These are phyloP conservation scores for Nakazawaea ishiwadae DNA, from an alignment of 805 yeast genomes.

Conservation along the genomic window DNA sequence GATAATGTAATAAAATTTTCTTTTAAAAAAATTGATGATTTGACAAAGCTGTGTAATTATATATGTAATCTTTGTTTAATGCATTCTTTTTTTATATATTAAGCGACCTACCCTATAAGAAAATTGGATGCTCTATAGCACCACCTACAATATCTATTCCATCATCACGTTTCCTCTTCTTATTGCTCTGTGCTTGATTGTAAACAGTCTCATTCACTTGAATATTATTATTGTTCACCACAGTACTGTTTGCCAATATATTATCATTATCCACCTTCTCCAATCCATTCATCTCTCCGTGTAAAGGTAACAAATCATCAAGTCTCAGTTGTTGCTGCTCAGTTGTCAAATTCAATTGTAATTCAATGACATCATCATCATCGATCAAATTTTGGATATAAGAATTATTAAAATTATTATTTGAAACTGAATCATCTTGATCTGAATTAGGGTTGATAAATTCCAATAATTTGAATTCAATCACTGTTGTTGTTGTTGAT, in stretches of 20 bases:
- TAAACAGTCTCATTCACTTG: slow-evolving; percentile 9
- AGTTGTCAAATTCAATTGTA: not conserved
- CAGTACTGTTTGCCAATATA: not conserved
- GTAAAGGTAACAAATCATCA: not conserved
- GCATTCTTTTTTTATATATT: not conserved
- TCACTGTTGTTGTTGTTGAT: slow-evolving; percentile 4
- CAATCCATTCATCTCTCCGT: too few species aligned
- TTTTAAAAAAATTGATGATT: too few species aligned
- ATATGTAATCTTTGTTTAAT: not conserved
- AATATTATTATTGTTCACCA: not conserved
- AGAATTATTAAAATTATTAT: slow-evolving; percentile 21
- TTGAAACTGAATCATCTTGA: slow-evolving; percentile 14
- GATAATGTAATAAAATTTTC: too few species aligned
- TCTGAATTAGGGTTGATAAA: slow-evolving; percentile 2
- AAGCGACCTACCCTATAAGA: slow-evolving; percentile 21
- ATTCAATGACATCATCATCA: slow-evolving; percentile 27
- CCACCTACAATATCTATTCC: slow-evolving; percentile 34
- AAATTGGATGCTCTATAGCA: slow-evolving; percentile 41
- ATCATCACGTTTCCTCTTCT: slow-evolving; percentile 10
- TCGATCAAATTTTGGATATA: slow-evolving; percentile 25
- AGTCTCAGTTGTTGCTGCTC: slow-evolving; percentile 13
- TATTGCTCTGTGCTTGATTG: not conserved
- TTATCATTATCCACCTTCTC: not conserved
- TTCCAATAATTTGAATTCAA: slow-evolving; percentile 15
- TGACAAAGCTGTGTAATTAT: too few species aligned